Base-by-base conservation (phyloP, 805 yeast species). In the Starmera amethionina region DNA sequence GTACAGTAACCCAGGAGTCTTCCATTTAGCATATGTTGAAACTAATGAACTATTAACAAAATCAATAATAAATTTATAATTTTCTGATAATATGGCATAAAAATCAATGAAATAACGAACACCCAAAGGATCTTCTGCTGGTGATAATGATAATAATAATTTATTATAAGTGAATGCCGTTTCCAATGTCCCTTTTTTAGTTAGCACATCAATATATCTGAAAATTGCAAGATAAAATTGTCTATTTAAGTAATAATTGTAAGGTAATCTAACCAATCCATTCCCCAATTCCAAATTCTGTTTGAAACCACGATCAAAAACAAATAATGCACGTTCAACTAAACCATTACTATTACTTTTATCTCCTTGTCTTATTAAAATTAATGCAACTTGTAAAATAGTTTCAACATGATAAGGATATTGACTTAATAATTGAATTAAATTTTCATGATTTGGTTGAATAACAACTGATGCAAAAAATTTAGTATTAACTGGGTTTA, bases 101-200 rank as follows among this genome's bases (percentile, higher is more conserved):
- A 73, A 79, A 55, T 88, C 96, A 48, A 88, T 77, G 56, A 86
- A 83, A 52, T 81, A 80, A 46, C 95, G 70, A 11, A 82, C 87
- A 18, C 95, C 95, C 39, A 80, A 64, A 2, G 95, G 95, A 63
- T 88, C 96, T 42, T 81, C 84, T 2, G 77, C 70, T 1, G 95
- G 95, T 30, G 75, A 67, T 28, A 88, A 62, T 2, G 88, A 74
- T 46, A 83, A 64, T 37, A 87, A 63, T 6, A 80, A 65, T 55
- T 84, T 86, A 50, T 83, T 74, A 64, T 80, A 87, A 34, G 77
- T 75, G 34, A 84, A 70, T 1, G 95, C 95, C 0, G 96, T 87
- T 42, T 63, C 71, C 52, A 73, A 77, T 2, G 90, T 83, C 4
- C 94, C 84, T 51, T 85, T 73, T 50, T 82, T 87, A 2, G 87